Base-by-base conservation (phyloP, 2,329 filamentous ascomycete genomes). In the Alternaria brassicicola region DNA sequence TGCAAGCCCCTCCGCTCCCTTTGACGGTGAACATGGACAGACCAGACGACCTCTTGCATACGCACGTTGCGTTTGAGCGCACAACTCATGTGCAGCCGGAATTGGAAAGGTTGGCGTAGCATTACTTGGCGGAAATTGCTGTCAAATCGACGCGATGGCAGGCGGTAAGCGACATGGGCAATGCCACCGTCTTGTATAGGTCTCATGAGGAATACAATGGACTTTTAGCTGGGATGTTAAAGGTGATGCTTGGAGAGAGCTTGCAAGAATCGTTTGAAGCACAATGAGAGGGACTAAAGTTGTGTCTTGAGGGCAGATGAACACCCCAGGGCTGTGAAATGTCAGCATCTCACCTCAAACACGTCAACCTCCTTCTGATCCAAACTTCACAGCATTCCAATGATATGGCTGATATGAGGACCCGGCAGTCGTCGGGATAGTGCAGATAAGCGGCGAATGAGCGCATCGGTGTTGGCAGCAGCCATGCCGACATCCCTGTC, bases 181-280 rank as follows among this genome's bases (percentile, higher is more conserved):
- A 60, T 35, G 72, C 69, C 10, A 66, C 31, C 3, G 57, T 74
- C 17, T 49, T 74, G 55, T 76, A 76, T 54, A 72, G 75, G 62
- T 70, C 67, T 50, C 61, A 68, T 13, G 72, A 76, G 53, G 71
- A 72, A 12, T 75, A 68, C 38, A 12, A 50, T 6, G 73, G 73
- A 17, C 21, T 56, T 3, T 19, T 61, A 35, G 71, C 69, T 33
- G 35, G 19, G 12, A 26, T 56, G 8, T 15, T 73, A 36, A 50
- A 68, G 52, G 48, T 10, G 10, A 48, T 52, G 38, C 30, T 66
- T 12, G 66, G 56, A n/a, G 53, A 61, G 33, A 57, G 54, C 19
- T 47, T 75, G 41, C 66, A 74, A 48, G 23, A 63, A 21, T 62
- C 61, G 3, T 75, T 76, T 47, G 66, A 70, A 21, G 72, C 62